Conservation (phyloP, 768 basidiomycete species). For the Amylocystis lapponica region DNA sequence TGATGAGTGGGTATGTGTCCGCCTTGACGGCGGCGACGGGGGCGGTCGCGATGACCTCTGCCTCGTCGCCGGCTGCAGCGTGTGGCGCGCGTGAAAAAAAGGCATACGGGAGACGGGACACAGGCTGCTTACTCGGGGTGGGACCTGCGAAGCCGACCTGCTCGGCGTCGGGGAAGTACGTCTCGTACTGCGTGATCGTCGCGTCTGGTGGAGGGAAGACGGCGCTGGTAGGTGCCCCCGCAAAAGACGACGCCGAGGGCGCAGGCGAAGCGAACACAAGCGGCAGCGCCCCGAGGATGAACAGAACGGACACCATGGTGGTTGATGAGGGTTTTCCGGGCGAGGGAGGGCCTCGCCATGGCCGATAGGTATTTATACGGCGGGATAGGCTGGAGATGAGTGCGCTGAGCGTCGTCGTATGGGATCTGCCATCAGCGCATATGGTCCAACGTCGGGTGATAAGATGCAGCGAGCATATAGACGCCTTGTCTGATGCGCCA, state of each 20-base stretch:
- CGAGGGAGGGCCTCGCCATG: no score
- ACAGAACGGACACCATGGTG: slow-evolving; percentile 4
- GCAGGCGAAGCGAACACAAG: not conserved
- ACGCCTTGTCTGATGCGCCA: no score
- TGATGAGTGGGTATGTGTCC: slow-evolving; percentile 37
- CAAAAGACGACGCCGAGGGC: slow-evolving; percentile 31
- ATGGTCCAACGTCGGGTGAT: no score
- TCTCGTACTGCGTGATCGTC: slow-evolving; percentile 26
- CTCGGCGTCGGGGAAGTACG: slow-evolving; percentile 36
- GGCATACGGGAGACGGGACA: not conserved
- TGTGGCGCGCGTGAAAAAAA: not conserved
- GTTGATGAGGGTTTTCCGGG: no score
- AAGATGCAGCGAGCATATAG: no score
- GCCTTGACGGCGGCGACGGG: slow-evolving; percentile 32
- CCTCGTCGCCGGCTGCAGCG: slow-evolving; percentile 22
- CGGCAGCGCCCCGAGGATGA: slow-evolving; percentile 3
- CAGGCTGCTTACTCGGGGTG: slow-evolving; percentile 37
- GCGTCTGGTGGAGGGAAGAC: slow-evolving; percentile 37
- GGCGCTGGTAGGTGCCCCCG: slow-evolving; percentile 36
- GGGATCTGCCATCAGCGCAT: no score
- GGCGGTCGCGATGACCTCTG: slow-evolving; percentile 25
- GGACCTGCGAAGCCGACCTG: slow-evolving; percentile 43
- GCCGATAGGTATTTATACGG: no score
- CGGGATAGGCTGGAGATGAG: no score
- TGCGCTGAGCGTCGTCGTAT: no score